Conservation (phyloP, 1,284 basidiomycete genomes). For the Caloboletus inedulis region DNA sequence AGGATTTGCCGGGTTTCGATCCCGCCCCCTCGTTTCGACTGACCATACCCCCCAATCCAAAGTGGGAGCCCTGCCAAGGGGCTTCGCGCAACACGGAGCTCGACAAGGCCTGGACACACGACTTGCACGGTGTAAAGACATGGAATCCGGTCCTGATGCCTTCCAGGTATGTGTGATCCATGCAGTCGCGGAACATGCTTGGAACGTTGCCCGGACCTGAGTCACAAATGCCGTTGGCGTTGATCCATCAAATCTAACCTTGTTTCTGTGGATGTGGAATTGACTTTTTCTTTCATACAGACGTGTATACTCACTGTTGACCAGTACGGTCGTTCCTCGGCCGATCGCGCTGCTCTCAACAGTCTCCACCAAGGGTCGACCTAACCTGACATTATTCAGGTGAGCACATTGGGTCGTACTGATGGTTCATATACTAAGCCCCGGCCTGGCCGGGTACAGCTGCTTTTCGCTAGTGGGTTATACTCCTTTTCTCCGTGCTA, state of each 20-base stretch:
- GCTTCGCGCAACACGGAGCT: constrained; percentile 32
- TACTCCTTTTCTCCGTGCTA: constrained; percentile 12
- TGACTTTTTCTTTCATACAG: constrained; percentile 31
- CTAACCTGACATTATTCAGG: constrained; percentile 71
- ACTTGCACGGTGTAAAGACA: constrained; percentile 40
- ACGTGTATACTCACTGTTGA: constrained; percentile 57
- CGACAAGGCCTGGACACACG: constrained; percentile 34
- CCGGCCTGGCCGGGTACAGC: constrained; percentile 30
- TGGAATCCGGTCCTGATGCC: constrained; percentile 42
- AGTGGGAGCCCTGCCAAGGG: constrained; percentile 55
- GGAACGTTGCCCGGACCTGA: neutral
- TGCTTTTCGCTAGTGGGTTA: constrained; percentile 51
- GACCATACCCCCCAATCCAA: constrained; percentile 48
- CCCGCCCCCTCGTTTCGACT: constrained; percentile 35
- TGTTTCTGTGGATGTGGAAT: constrained; percentile 19
- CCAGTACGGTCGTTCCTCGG: constrained; percentile 65
- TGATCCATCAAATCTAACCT: constrained; percentile 15
- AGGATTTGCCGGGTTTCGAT: constrained; percentile 32
- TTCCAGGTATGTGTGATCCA: constrained; percentile 28
- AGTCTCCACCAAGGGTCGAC: constrained; percentile 49
- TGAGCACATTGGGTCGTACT: constrained; percentile 16
- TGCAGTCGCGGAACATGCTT: constrained; percentile 5
- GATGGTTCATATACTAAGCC: constrained; percentile 1
- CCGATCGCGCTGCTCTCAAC: constrained; percentile 76
- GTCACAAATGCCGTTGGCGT: constrained; percentile 1